These are phyloP conservation scores for Vitis rotundifolia DNA, from an alignment of 164 flowering plant genomes.

Conservation along the genomic window DNA sequence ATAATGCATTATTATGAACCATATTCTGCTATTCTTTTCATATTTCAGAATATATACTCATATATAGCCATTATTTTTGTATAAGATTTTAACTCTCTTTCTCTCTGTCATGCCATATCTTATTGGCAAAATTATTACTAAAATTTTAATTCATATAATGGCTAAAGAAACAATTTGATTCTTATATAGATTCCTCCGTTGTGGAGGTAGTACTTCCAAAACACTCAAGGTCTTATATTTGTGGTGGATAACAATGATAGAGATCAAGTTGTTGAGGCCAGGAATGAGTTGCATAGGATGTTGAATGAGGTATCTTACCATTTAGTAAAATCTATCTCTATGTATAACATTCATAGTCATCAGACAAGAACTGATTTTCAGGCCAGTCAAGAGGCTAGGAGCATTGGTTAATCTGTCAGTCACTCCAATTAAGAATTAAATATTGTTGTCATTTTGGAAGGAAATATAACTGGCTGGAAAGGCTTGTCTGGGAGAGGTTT, in stretches of 20 bases:
- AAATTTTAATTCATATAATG: not conserved
- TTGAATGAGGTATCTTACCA: conserved; percentile 84
- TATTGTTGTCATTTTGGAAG: too few relatives aligned
- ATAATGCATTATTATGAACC: conserved; percentile 66
- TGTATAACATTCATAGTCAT: too few relatives aligned
- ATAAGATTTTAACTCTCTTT: not conserved
- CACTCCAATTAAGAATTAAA: too few relatives aligned
- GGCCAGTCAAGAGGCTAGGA: too few relatives aligned
- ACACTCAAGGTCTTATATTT: conserved; percentile 94
- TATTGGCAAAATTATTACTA: too few relatives aligned
- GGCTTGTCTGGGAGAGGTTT: too few relatives aligned
- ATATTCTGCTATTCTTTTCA: too few relatives aligned
- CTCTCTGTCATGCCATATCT: too few relatives aligned
- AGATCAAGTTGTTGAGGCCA: conserved; percentile 89
- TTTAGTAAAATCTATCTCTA: not conserved
- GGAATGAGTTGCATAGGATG: conserved; percentile 97
- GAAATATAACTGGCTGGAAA: too few relatives aligned
- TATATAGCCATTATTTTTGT: not conserved
- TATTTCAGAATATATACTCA: too few relatives aligned
- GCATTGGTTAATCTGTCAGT: too few relatives aligned
- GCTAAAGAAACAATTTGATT: not conserved
- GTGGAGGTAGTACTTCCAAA: conserved; percentile 99
- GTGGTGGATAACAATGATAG: conserved; percentile 98
- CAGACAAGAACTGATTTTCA: too few relatives aligned
- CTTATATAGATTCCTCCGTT: conserved; percentile 83